Evolutionary conservation across 345 rosid genomes (phyloP), one percentile per base, ranked within the genome.

Genomic region (Populus pruinosa): DNA sequence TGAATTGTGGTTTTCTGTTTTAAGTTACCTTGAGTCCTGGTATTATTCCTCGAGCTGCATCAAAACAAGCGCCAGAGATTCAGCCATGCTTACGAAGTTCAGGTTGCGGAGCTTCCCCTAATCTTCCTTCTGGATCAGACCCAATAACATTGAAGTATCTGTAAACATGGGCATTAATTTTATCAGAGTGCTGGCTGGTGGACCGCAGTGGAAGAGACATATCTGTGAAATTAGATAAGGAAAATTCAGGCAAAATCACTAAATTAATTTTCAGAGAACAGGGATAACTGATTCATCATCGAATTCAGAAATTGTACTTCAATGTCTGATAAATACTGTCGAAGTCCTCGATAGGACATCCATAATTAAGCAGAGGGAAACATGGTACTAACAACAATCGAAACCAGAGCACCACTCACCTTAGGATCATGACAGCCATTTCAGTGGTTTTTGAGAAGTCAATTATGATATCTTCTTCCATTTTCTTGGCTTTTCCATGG

Each of bases 71-170:
- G 68, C 97, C 99, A 72, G 98, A 96, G 71, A 94, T 93, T 35
- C 99, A 85, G 39, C 99, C 99, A 81, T 96, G 99, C 61, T 92
- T 97, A 5, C 98, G 98, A 65, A 93, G 82, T 75, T 96, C 99
- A n/a, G 99, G 97, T 72, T 85, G 88, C 23, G 99, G 99, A 82
- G 99, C 95, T 88, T 96, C 99, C 47, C 99, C 99, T 73, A 96
- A 77, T 84, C 94, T 89, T 47, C 99, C 99, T 67, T 88, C 91
- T 14, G 98, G 99, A 72, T 96, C 99, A 31, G 98, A 93, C 63
- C 98, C 99, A 14, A 96, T 96, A 79, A 96, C 99, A 39, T 96
- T 96, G 84, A 96, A 96, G 89, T 96, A 96, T 79, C 98, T 93
- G 90, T 35, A 76, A 20, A 33, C 62, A 64, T 18, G 21, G 38